Evolutionary conservation across 345 rosid genomes (phyloP).

Genomic region (Brassica carinata): DNA sequence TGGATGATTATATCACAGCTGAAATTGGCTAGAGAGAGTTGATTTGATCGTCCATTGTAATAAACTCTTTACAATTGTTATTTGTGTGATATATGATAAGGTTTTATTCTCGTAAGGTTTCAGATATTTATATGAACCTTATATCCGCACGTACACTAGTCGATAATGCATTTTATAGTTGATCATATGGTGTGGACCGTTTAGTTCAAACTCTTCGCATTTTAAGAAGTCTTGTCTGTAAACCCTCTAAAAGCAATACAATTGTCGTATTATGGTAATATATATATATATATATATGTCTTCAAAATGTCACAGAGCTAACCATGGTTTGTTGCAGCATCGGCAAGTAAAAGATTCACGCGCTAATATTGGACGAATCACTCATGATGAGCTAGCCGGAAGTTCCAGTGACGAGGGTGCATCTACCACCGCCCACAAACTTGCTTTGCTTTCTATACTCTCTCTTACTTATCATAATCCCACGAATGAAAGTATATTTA

Average conservation of each 20-base stretch:
- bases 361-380: neutral
- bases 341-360: neutral
- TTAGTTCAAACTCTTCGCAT: neutral
- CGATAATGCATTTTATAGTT: neutral
- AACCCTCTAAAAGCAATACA: neutral
- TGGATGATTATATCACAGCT: neutral
- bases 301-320: neutral
- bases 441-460: neutral
- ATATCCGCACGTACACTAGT: neutral
- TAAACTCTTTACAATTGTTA: neutral
- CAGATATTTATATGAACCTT: neutral
- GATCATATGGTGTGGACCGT: neutral
- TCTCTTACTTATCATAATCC: neutral
- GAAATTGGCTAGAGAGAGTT: neutral
- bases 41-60: neutral
- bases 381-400: neutral
- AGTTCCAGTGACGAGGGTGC: neutral
- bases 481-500: neutral
- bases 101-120: neutral
- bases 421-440: conserved; percentile 3
- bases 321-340: neutral
- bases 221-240: neutral
- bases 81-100: neutral
- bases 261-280: neutral
- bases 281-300: neutral